These are phyloP conservation scores for Endocalyx cinctus DNA, from an alignment of 2,329 filamentous ascomycete species.

Conservation along the genomic window DNA sequence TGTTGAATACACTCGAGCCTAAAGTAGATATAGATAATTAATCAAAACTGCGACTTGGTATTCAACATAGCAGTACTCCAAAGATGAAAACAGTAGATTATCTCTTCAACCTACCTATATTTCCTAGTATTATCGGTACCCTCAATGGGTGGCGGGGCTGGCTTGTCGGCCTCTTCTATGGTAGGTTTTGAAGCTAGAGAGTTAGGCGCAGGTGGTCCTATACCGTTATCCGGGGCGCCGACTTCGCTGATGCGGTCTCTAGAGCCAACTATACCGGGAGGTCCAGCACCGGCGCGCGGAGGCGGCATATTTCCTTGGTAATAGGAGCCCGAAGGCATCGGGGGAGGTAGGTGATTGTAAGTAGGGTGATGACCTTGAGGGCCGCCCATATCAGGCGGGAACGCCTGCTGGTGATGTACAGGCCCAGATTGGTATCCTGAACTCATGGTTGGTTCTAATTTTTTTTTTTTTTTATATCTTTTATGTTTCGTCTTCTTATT, in stretches of 20 bases:
- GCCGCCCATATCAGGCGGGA: conserved; percentile 22
- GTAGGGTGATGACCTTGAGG: conserved; percentile 22
- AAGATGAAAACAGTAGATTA: too few species aligned
- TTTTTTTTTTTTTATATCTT: too few species aligned
- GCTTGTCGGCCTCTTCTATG: conserved; percentile 19
- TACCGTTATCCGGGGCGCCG: conserved; percentile 20
- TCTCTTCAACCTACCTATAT: conserved; percentile 25
- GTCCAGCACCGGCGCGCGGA: conserved; percentile 24
- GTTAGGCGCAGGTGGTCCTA: conserved; percentile 13
- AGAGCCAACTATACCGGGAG: conserved; percentile 21
- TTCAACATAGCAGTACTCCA: too few species aligned
- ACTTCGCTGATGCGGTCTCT: conserved; percentile 22
- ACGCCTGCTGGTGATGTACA: conserved; percentile 22
- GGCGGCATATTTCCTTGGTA: conserved; percentile 27
- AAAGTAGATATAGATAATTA: too few species aligned
- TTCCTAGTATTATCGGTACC: conserved; percentile 22
- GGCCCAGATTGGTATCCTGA: conserved; percentile 26
- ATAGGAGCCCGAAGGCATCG: conserved; percentile 22
- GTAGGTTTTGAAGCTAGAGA: conserved; percentile 18
- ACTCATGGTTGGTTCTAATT: conserved; percentile 26
- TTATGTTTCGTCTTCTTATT: too few species aligned
- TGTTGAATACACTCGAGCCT: conserved; percentile 83
- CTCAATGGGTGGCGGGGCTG: conserved; percentile 20
- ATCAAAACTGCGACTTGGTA: too few species aligned
- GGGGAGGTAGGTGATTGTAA: conserved; percentile 24